Percentiles rank a stretch among this genome's conserved stretches.
Conservation (phyloP, 2,329 filamentous ascomycete genomes). For the Helicocarpus griseus region DNA sequence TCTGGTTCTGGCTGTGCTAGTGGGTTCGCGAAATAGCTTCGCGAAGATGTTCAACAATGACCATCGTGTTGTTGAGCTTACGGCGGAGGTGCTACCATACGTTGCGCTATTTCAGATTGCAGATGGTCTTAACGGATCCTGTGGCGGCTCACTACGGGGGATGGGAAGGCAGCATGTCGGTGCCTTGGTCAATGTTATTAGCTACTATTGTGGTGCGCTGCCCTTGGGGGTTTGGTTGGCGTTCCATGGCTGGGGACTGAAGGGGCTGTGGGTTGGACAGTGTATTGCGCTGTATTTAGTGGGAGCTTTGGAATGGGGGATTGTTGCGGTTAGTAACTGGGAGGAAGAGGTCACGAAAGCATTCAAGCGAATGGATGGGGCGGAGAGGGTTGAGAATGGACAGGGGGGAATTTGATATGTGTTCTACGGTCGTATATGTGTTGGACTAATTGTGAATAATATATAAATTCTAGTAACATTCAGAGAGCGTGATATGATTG, state of each 20-base stretch:
- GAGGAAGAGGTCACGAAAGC: slow-evolving; percentile 61
- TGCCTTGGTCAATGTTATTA: slow-evolving; percentile 68
- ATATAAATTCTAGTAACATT: no score
- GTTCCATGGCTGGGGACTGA: slow-evolving; percentile 75
- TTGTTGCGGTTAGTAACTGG: slow-evolving; percentile 72
- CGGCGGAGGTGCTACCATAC: slow-evolving; percentile 71
- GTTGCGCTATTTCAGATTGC: slow-evolving; percentile 87
- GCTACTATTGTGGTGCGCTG: slow-evolving; percentile 74
- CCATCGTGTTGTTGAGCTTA: slow-evolving; percentile 58
- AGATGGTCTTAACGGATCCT: slow-evolving; percentile 76
- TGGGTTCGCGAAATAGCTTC: slow-evolving; percentile 63
- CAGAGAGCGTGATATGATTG: no score
- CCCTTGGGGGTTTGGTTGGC: slow-evolving; percentile 77
- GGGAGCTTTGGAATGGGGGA: slow-evolving; percentile 65
- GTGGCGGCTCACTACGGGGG: slow-evolving; percentile 68
- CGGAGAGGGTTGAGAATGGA: slow-evolving; percentile 18
- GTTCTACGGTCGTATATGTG: no score
- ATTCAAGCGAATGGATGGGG: slow-evolving; percentile 57
- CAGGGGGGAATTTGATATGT: not conserved
- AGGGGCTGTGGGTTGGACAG: slow-evolving; percentile 74
- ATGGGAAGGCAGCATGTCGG: slow-evolving; percentile 84
- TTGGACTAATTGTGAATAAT: no score
- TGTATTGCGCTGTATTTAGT: slow-evolving; percentile 74
- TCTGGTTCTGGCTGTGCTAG: slow-evolving; percentile 56
- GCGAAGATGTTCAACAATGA: slow-evolving; percentile 77